Evolutionary conservation across 2,329 filamentous ascomycete species (phyloP), one percentile per base, ranked within the genome.

Genomic region (Penicillium hesseltinei): DNA sequence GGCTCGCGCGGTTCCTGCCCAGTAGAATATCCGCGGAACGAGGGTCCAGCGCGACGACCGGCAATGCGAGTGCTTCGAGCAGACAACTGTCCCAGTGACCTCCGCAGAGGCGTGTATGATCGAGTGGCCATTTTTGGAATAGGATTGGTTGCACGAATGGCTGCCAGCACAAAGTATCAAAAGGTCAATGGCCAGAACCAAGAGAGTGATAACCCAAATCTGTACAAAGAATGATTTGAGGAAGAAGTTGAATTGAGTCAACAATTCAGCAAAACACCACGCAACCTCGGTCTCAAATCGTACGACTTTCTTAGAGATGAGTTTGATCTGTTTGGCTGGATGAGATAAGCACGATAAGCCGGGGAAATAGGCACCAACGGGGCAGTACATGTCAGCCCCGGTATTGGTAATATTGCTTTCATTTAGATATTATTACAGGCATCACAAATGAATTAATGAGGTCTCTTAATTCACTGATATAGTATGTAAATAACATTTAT

Each of bases 81-180:
- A 45, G 66, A 60, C 49, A 69, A 38, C 31, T 69, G 72, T 46
- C 57, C 57, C 13, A 74, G 56, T 31, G 71, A 69, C 65, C 72
- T 71, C 65, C 70, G 66, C 45, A 75, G 65, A 70, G 69, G 62
- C 60, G 69, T 65, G 62, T 68, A 70, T 57, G 68, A 62, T 61
- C 69, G 71, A 47, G 64, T 70, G 57, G 69, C 67, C 73, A 75
- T 76, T 40, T 60, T 68, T 27, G 55, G 51, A 53, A 60, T 47
- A 38, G 44, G 19, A 42, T 29, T 42, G 54, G 25, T 19, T 54
- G 53, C 27, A n/a, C 33, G 17, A 29, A 21, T n/a, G 43, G 29
- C 33, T 56, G 11, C 33, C 54, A 17, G 25, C 11, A 19, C 36
- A 36, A 39, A 42, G 25, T 35, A 38, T 35, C 50, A 21, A 38